A percentile compares a stretch with the other conserved stretches of the same genome.
phyloP scores from a whole-genome alignment of 1,139 yeast species.

The Hansenula sp. region DNA sequence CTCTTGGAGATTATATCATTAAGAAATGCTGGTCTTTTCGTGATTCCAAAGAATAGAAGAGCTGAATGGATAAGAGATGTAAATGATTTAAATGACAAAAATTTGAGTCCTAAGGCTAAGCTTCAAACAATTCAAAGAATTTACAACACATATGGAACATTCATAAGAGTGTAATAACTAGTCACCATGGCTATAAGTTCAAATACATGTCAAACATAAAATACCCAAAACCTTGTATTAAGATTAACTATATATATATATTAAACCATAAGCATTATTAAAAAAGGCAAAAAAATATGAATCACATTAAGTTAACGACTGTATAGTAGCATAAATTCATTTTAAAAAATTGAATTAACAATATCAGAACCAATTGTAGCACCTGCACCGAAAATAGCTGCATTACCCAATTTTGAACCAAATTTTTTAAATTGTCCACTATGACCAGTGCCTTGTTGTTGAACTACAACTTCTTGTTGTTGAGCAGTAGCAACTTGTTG shows the following conservation, averaged over 20 bases:
- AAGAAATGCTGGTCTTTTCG: slow-evolving; percentile 39
- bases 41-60: slow-evolving; percentile 44
- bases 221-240: too few relatives aligned
- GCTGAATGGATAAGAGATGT: slow-evolving; percentile 54
- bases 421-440: slow-evolving; percentile 51
- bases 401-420: slow-evolving; percentile 85
- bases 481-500: slow-evolving; percentile 22
- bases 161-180: neutral
- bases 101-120: slow-evolving; percentile 29
- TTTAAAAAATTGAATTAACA: slow-evolving; percentile 75
- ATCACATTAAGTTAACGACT: too few relatives aligned
- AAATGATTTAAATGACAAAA: slow-evolving; percentile 42
- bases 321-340: slow-evolving; percentile 25
- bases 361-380: slow-evolving; percentile 89
- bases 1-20: slow-evolving; percentile 55
- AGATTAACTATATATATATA: too few relatives aligned
- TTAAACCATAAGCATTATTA: too few relatives aligned
- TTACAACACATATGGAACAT: slow-evolving; percentile 18
- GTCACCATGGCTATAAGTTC: neutral
- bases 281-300: neutral
- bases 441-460: slow-evolving; percentile 19
- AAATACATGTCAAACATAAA: neutral
- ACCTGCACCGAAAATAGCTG: slow-evolving; percentile 96
- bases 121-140: slow-evolving; percentile 45
- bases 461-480: slow-evolving; percentile 20